Conservation (phyloP, 1,139 yeast genomes). For the Eremothecium sinecaudum region DNA sequence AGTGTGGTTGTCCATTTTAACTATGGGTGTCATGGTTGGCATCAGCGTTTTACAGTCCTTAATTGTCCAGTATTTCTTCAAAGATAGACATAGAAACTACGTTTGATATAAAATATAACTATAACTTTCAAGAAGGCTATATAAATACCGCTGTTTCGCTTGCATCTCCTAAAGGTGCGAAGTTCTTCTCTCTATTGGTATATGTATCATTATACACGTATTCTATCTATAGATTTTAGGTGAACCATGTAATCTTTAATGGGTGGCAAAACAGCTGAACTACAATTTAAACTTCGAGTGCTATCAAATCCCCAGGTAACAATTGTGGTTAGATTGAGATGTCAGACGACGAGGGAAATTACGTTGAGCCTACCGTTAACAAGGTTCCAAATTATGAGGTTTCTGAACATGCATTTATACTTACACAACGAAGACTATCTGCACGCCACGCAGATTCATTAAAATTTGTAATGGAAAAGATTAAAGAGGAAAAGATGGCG, state of each 20-base stretch:
- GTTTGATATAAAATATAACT: slow-evolving; percentile 26
- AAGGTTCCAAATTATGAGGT: slow-evolving; percentile 72
- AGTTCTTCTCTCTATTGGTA: too few species aligned
- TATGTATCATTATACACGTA: too few species aligned
- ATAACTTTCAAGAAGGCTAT: too few species aligned
- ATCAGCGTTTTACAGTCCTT: slow-evolving; percentile 56
- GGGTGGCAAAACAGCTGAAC: too few species aligned
- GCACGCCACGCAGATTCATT: slow-evolving; percentile 38
- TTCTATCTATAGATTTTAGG: too few species aligned
- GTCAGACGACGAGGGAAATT: slow-evolving; percentile 19
- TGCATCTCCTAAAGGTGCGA: too few species aligned
- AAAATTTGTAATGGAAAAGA: slow-evolving; percentile 41
- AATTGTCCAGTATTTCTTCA: slow-evolving; percentile 43
- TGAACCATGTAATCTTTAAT: too few species aligned
- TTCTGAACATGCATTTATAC: slow-evolving; percentile 66
- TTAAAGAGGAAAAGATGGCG: slow-evolving; percentile 58
- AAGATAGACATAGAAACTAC: slow-evolving; percentile 34
- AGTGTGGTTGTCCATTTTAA: slow-evolving; percentile 52
- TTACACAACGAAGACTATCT: slow-evolving; percentile 37
- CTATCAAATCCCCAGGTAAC: background rate
- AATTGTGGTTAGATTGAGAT: slow-evolving; percentile 1
- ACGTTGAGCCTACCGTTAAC: slow-evolving; percentile 34
- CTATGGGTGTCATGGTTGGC: slow-evolving; percentile 54
- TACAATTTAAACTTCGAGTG: too few species aligned
- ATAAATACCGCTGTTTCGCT: too few species aligned